Evolutionary conservation across 2,329 filamentous ascomycete species (phyloP).

Genomic region (Annulohypoxylon truncatum): DNA sequence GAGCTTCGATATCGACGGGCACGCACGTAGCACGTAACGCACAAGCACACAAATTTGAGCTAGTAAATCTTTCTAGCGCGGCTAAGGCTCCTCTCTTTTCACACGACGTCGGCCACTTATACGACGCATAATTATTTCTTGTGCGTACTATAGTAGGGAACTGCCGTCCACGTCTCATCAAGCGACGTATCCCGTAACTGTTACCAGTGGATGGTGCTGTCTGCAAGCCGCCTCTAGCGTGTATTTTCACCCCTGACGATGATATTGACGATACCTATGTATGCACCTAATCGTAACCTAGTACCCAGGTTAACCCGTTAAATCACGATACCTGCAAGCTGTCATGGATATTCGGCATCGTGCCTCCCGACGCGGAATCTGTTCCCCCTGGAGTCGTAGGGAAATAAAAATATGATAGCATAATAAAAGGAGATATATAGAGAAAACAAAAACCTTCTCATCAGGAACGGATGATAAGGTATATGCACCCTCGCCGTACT

Average conservation of each 20-base stretch:
- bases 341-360: slow-evolving; percentile 10
- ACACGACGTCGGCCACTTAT: slow-evolving; percentile 19
- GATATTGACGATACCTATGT: slow-evolving; percentile 21
- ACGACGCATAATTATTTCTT: slow-evolving; percentile 9
- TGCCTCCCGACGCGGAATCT: slow-evolving; percentile 28
- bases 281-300: not conserved
- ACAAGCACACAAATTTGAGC: not conserved
- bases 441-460: not conserved
- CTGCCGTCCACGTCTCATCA: slow-evolving; percentile 20
- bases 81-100: slow-evolving; percentile 6
- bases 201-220: slow-evolving; percentile 8
- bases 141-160: slow-evolving; percentile 12
- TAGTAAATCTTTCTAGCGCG: slow-evolving; percentile 8
- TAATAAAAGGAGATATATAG: not conserved
- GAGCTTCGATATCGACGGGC: slow-evolving; percentile 18
- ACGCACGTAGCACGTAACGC: not conserved
- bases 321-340: slow-evolving; percentile 14
- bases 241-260: slow-evolving; percentile 16
- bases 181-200: slow-evolving; percentile 20
- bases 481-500: slow-evolving; percentile 25
- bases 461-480: slow-evolving; percentile 36
- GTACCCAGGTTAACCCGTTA: slow-evolving; percentile 5
- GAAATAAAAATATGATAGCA: not conserved
- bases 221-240: slow-evolving; percentile 12
- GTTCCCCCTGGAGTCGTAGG: not conserved